Conservation (phyloP, 306 rosid species). For the Cucurbita pepo region DNA sequence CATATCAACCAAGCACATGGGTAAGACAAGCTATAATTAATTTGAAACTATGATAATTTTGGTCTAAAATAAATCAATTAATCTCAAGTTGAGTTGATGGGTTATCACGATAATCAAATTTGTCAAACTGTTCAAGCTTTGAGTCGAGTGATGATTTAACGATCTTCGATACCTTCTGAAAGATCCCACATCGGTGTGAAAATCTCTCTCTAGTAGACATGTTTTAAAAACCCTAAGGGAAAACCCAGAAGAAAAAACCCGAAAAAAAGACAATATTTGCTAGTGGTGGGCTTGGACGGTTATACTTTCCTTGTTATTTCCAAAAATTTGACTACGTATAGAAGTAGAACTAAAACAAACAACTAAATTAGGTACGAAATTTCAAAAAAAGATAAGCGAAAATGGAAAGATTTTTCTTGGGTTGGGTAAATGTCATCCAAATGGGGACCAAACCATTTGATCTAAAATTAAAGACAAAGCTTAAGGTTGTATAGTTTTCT, state of each 20-base stretch:
- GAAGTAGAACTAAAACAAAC: no score
- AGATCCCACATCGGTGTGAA: no score
- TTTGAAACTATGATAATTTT: background rate
- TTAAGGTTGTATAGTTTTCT: background rate
- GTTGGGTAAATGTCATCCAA: conserved; percentile 1
- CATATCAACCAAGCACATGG: background rate
- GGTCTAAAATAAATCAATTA: background rate
- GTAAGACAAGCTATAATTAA: conserved; percentile 2
- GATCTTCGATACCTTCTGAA: no score
- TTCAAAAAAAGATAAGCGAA: background rate
- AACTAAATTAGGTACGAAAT: background rate
- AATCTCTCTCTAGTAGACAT: no score
- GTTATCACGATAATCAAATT: background rate
- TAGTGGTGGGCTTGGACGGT: no score
- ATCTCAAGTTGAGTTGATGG: background rate
- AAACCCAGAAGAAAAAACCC: no score
- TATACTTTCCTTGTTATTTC: background rate
- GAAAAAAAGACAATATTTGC: no score
- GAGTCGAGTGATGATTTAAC: no score
- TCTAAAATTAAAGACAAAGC: background rate
- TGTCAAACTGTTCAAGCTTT: no score
- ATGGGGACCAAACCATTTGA: conserved; percentile 1
- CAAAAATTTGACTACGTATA: background rate
- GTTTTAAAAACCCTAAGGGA: no score
- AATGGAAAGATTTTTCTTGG: background rate